Conservation (phyloP, 306 rosid genomes). For the Mimosa bimucronata region DNA sequence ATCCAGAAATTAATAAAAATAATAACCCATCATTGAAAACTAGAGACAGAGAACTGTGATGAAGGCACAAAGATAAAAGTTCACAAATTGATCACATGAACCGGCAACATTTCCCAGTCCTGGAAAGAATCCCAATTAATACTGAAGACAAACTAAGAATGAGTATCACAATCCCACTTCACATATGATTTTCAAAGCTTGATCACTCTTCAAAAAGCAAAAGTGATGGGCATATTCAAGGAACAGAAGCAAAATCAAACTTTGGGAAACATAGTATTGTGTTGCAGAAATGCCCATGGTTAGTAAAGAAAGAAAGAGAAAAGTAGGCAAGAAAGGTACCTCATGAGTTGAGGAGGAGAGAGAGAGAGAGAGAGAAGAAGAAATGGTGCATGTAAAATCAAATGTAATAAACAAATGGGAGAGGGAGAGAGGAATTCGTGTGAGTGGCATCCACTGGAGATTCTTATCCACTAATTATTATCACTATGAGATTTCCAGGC, state of each 20-base stretch:
- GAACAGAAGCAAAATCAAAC: conserved; percentile 19
- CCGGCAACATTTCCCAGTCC: neutral
- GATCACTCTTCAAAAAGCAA: neutral
- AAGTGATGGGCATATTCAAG: neutral
- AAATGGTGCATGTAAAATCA: conserved; percentile 36
- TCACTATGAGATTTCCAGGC: conserved; percentile 50
- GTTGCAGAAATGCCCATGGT: neutral
- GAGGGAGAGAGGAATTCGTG: conserved; percentile 50
- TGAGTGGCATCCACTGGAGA: conserved; percentile 60
- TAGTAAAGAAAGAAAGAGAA: neutral
- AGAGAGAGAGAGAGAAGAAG: conserved; percentile 40
- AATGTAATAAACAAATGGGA: conserved; percentile 10
- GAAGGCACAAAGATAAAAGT: conserved; percentile 12
- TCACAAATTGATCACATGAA: conserved; percentile 18
- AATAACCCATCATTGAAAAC: neutral
- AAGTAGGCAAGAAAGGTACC: conserved; percentile 23
- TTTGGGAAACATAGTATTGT: neutral
- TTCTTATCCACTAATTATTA: conserved; percentile 84
- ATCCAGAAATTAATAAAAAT: neutral
- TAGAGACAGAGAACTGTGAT: neutral
- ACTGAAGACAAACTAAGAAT: conserved; percentile 6
- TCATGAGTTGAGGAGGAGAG: conserved; percentile 27
- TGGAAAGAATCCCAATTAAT: neutral
- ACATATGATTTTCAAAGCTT: conserved; percentile 2
- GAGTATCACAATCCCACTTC: neutral